Evolutionary conservation across 1,284 basidiomycete species (phyloP), one percentile per base, ranked within the genome.

Genomic region (Cryptococcus sp.): DNA sequence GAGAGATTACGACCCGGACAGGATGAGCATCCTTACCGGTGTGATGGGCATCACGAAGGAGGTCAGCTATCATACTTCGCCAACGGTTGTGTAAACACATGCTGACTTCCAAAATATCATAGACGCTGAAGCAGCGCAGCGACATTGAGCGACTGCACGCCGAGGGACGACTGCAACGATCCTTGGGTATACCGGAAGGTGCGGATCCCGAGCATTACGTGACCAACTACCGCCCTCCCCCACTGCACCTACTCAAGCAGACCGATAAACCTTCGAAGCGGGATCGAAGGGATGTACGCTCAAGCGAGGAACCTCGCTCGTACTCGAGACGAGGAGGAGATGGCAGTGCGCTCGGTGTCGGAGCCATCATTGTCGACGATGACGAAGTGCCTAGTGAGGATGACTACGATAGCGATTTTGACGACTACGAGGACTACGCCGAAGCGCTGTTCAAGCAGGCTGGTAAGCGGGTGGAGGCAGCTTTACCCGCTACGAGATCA

Each of bases 11-110:
- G 81, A 85, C 47, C 81, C 84, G 1, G 86, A 87, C 52, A 86
- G 88, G 48, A 82, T 89, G 83, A 92, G 90, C 70, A 87, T 96
- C 50, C 77, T 96, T 22, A 85, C 86, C 2, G 87, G 84, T 49
- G 86, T 96, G 23, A 82, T 96, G 80, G 89, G 89, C 38, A 84
- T 95, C 5, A 88, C 88, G 0, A 87, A 88, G 69, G 88, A 93
- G 81, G 90, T 91, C 61, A 68, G 85, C 27, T 51, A 38, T 44
- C 7, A 27, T 17, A 44, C 8, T 17, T 27, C 7, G 31, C 31
- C 31, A 35, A 35, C 8, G 10, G 2, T 35, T 35, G 31, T 35
- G 10, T 35, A 35, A 2, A 10, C 31, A 35, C 10, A 35, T 35
- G 13, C 31, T 35, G 31, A 35, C 13, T 8, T 10, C 31, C 2